A percentile compares a stretch with the other conserved stretches of the same genome.
Evolutionary conservation across 202 grass and related monocot genomes (phyloP).

Genomic region (Zoysia matrella): DNA sequence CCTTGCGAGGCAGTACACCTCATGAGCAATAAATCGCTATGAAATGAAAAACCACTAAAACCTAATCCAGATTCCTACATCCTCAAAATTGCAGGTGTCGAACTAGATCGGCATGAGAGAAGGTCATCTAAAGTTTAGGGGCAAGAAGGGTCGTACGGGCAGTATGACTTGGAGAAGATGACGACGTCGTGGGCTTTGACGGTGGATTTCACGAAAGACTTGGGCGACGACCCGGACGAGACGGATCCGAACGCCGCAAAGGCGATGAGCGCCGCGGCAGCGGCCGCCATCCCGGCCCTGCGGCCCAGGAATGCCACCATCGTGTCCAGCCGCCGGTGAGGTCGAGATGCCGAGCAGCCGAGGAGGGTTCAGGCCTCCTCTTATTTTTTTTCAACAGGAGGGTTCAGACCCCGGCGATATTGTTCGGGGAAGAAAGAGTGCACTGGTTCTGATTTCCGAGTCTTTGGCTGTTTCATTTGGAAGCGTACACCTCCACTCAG

Average conservation of each 20-base stretch:
- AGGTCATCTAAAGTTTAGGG: background rate
- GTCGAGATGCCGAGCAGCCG: conserved; percentile 13
- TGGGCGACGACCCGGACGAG: conserved; percentile 44
- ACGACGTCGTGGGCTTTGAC: conserved; percentile 83
- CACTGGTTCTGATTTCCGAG: background rate
- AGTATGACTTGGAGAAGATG: conserved; percentile 99
- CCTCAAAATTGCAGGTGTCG: background rate
- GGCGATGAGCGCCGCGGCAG: conserved; percentile 48
- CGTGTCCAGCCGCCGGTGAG: conserved; percentile 23
- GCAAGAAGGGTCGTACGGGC: conserved; percentile 60
- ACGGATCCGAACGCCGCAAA: conserved; percentile 52
- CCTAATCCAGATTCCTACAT: background rate
- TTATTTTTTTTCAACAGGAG: too few species aligned
- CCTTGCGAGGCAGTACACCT: background rate
- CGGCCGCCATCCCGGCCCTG: conserved; percentile 48
- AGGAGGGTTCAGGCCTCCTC: background rate
- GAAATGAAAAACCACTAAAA: background rate
- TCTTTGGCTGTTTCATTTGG: background rate
- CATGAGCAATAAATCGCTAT: background rate
- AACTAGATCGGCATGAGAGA: conserved; percentile 5
- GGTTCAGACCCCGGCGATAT: background rate
- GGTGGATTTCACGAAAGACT: conserved; percentile 79
- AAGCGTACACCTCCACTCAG: background rate
- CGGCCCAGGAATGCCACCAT: conserved; percentile 45
- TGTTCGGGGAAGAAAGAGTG: background rate